Evolutionary conservation across 2,329 filamentous ascomycete species (phyloP), one percentile per base, ranked within the genome.

Genomic region (Diaporthe sp.): DNA sequence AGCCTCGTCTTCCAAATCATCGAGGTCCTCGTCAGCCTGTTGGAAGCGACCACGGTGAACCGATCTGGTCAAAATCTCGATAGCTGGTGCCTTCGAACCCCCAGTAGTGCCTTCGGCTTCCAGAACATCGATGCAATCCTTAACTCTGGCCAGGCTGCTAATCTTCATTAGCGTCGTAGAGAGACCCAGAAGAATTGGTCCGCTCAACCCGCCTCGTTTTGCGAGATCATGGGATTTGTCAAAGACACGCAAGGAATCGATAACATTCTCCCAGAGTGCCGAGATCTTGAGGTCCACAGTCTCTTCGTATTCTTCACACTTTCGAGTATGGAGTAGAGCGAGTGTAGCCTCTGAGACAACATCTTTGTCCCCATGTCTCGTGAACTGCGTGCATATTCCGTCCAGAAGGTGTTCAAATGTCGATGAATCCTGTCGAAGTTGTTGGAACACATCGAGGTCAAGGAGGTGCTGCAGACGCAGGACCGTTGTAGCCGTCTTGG

Each of bases 371-470:
- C 94, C 94, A 81, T 99, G 97, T n/a, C 95, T 92, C 79, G 94
- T 92, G 85, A 99, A 98, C 80, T 99, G 97, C 75, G 95, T 95
- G 83, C 94, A 95, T 79, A 98, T 95, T 80, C 98, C 96, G 79
- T 98, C 95, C 1, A 99, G 87, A 42, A 98, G 86, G 31, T 93
- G 92, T 9, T 93, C 91, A 81, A 97, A 98, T 2, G 92, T 93
- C 2, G 93, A 92, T 0, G 95, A 92, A 78, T 97, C 95, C 82
- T 98, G 95, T 70, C 96, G 93, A 51, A 98, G 87, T 80, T 98
- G 94, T 81, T 96, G 93, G 81, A 98, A 97, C 31, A 96, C 91
- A 55, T 96, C 94, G 1, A 98, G 89, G 78, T 98, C 94, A 31
- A 99, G 91, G 53, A 94, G 91, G 81, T 96, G 95, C 82, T 97